Percentiles rank a stretch among this genome's conserved stretches.
phyloP scores from a whole-genome alignment of 202 grass and related monocot genomes.

The Panicum hallii region DNA sequence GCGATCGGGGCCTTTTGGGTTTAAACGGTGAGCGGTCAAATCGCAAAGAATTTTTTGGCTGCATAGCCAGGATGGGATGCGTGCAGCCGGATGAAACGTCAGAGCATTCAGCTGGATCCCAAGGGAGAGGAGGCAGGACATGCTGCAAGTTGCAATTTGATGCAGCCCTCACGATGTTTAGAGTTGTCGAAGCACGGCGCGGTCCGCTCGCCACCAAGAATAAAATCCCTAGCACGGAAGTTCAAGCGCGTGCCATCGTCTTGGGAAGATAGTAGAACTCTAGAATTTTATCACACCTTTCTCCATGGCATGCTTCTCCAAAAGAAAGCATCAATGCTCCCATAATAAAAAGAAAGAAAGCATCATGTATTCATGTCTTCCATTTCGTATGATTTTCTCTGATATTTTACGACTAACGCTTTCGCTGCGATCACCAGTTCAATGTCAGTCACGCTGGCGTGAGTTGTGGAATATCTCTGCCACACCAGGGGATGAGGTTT shows the following conservation, averaged over 20 bases:
- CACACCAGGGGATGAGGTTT: background rate
- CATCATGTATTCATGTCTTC: background rate
- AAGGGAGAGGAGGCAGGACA: background rate
- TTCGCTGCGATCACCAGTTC: background rate
- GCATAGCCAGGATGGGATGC: background rate
- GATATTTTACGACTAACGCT: background rate
- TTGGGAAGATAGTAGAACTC: background rate
- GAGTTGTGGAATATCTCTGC: slow-evolving; percentile 16
- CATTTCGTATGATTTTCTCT: background rate
- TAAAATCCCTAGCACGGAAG: slow-evolving; percentile 17
- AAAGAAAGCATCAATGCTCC: background rate
- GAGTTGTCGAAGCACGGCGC: background rate
- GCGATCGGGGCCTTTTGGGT: slow-evolving; percentile 41
- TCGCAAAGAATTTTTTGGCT: background rate
- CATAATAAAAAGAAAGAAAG: background rate
- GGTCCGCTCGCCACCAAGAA: background rate
- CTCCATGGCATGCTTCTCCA: background rate
- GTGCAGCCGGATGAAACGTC: background rate
- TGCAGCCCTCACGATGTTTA: slow-evolving; percentile 13
- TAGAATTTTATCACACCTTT: background rate
- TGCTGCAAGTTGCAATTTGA: background rate
- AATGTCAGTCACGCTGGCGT: background rate
- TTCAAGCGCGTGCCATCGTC: background rate
- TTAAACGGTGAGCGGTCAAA: slow-evolving; percentile 41
- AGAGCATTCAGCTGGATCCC: background rate